Conservation (phyloP, 306 rosid species). For the Citrullus mucosospermus region DNA sequence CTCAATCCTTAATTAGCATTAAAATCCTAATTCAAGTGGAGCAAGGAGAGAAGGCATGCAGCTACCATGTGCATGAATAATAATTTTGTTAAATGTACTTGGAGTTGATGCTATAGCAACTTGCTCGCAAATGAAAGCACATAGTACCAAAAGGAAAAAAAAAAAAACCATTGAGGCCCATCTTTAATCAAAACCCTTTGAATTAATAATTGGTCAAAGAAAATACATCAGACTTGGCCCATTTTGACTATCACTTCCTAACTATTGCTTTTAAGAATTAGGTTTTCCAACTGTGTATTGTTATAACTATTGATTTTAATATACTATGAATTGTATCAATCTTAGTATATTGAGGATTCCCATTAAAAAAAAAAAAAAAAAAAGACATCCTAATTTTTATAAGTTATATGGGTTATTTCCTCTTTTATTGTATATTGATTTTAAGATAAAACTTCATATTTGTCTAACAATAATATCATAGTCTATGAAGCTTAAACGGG, state of each 20-base stretch:
- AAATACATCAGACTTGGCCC: not conserved
- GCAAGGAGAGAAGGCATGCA: not conserved
- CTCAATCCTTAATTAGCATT: not conserved
- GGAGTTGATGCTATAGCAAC: not conserved
- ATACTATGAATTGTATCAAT: no score
- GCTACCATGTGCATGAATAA: not conserved
- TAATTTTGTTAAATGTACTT: not conserved
- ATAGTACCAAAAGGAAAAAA: not conserved
- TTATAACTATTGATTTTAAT: no score
- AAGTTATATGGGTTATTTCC: no score
- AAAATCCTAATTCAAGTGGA: not conserved
- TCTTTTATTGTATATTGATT: no score
- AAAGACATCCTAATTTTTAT: no score
- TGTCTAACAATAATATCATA: no score
- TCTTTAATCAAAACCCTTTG: not conserved
- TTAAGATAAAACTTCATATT: no score
- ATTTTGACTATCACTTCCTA: not conserved
- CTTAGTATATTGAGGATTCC: no score
- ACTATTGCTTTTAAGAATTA: not conserved
- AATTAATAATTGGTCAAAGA: not conserved
- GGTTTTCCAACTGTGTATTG: not conserved
- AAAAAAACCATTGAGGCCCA: no score
- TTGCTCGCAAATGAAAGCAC: not conserved
- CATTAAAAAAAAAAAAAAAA: no score
- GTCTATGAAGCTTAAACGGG: no score